Conservation (phyloP, 164 flowering plant genomes). For the Echeveria elegans region DNA sequence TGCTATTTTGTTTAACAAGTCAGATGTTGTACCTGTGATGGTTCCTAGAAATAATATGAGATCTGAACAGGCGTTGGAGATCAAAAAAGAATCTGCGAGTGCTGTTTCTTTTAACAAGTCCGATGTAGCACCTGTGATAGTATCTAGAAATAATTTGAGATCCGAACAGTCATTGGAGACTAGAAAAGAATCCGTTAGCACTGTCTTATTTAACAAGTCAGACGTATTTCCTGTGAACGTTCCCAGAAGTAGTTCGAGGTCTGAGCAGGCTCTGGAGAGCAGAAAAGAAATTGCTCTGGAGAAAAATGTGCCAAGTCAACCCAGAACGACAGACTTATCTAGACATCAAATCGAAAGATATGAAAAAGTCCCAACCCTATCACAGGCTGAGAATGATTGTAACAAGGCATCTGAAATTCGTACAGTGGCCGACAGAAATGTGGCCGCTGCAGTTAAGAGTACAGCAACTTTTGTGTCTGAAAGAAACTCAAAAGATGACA, state of each 20-base stretch:
- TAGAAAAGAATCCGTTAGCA: slow-evolving; percentile 45
- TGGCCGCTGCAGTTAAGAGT: slow-evolving; percentile 27
- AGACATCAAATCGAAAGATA: slow-evolving; percentile 44
- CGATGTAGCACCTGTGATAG: slow-evolving; percentile 74
- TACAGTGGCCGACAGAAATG: slow-evolving; percentile 31
- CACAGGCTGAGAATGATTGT: slow-evolving; percentile 28
- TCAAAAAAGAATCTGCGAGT: slow-evolving; percentile 46
- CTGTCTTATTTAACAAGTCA: slow-evolving; percentile 37
- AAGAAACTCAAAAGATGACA: slow-evolving; percentile 37
- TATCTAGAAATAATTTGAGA: slow-evolving; percentile 49
- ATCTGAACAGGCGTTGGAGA: slow-evolving; percentile 48
- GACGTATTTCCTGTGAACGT: slow-evolving; percentile 78
- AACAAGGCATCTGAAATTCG: slow-evolving; percentile 29
- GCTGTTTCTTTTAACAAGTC: slow-evolving; percentile 40
- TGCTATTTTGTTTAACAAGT: slow-evolving; percentile 35
- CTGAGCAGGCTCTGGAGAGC: slow-evolving; percentile 50
- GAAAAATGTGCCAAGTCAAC: slow-evolving; percentile 46
- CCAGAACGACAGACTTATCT: slow-evolving; percentile 45
- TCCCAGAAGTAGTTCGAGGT: slow-evolving; percentile 44
- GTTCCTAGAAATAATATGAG: slow-evolving; percentile 57
- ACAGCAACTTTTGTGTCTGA: slow-evolving; percentile 29
- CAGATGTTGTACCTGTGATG: slow-evolving; percentile 73
- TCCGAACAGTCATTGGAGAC: slow-evolving; percentile 49
- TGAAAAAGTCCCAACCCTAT: slow-evolving; percentile 37
- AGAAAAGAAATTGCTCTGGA: slow-evolving; percentile 51